These are phyloP conservation scores for Rozella allomycis DNA, from an alignment of 371 early-diverging fungal genomes.

Conservation along the genomic window DNA sequence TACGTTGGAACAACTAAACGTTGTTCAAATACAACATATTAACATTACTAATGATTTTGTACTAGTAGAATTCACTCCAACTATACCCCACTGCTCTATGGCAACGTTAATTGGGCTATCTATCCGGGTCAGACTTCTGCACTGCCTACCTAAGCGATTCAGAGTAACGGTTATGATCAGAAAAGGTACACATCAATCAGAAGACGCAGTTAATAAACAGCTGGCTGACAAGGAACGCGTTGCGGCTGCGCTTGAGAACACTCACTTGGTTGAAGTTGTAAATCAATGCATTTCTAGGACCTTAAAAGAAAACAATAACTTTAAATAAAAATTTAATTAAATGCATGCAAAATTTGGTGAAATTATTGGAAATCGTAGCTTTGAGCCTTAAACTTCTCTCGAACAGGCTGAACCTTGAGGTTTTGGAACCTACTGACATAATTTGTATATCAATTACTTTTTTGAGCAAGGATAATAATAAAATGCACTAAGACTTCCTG, in stretches of 20 bases:
- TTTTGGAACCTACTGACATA: too few species aligned
- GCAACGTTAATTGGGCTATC: conserved; percentile 96
- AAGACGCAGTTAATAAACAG: conserved; percentile 86
- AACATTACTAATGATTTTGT: conserved; percentile 48
- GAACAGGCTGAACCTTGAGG: too few species aligned
- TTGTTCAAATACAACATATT: conserved; percentile 65
- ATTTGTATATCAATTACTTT: too few species aligned
- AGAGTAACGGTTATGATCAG: conserved; percentile 48
- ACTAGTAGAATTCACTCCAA: conserved; percentile 75
- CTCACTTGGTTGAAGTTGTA: conserved; percentile 72
- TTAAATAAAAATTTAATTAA: too few species aligned
- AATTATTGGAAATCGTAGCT: too few species aligned
- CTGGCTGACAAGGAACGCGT: conserved; percentile 98
- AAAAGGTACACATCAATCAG: conserved; percentile 87
- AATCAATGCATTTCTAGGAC: conserved; percentile 48
- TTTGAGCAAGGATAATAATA: too few species aligned
- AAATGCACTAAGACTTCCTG: too few species aligned
- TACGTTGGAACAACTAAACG: conserved; percentile 83
- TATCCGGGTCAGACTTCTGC: conserved; percentile 73
- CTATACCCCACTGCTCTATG: conserved; percentile 99
- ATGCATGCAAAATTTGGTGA: too few species aligned
- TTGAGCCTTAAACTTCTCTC: too few species aligned
- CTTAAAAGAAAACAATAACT: too few species aligned
- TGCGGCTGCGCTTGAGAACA: conserved; percentile 94
- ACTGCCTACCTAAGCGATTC: conserved; percentile 66